Evolutionary conservation across 805 yeast genomes (phyloP).

Genomic region (Metschnikowia rubicola): DNA sequence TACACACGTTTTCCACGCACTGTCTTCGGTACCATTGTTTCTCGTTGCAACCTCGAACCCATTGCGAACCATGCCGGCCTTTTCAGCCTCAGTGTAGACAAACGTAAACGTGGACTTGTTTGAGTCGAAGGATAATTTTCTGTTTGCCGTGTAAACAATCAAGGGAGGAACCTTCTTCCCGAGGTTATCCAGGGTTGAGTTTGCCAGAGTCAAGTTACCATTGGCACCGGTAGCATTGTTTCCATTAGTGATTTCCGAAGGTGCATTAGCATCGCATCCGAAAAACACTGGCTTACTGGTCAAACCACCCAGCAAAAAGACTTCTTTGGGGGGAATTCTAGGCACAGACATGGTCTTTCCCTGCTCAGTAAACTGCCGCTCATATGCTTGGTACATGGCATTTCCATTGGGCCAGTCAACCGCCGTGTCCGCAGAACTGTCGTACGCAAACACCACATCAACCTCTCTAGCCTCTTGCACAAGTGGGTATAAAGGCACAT

Average conservation of each 20-base stretch:
- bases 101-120: slow-evolving; percentile 23
- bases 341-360: slow-evolving; percentile 22
- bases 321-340: slow-evolving; percentile 16
- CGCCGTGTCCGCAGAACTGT: slow-evolving; percentile 46
- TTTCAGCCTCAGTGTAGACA: slow-evolving; percentile 19
- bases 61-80: slow-evolving; percentile 21
- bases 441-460: slow-evolving; percentile 40
- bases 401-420: slow-evolving; percentile 58
- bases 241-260: background rate
- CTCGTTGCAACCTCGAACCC: slow-evolving; percentile 25
- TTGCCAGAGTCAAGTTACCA: background rate
- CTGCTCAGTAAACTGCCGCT: slow-evolving; percentile 23
- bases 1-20: slow-evolving; percentile 67
- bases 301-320: slow-evolving; percentile 15
- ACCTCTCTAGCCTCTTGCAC: slow-evolving; percentile 30
- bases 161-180: slow-evolving; percentile 10
- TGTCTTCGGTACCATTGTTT: slow-evolving; percentile 60
- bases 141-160: slow-evolving; percentile 25
- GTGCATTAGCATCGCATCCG: slow-evolving; percentile 20
- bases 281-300: slow-evolving; percentile 20
- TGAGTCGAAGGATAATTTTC: slow-evolving; percentile 23
- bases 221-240: background rate
- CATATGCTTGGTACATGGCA: slow-evolving; percentile 34
- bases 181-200: background rate
- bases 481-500: slow-evolving; percentile 45